Evolutionary conservation across 805 yeast genomes (phyloP).

Genomic region (Candida tallmaniae): DNA sequence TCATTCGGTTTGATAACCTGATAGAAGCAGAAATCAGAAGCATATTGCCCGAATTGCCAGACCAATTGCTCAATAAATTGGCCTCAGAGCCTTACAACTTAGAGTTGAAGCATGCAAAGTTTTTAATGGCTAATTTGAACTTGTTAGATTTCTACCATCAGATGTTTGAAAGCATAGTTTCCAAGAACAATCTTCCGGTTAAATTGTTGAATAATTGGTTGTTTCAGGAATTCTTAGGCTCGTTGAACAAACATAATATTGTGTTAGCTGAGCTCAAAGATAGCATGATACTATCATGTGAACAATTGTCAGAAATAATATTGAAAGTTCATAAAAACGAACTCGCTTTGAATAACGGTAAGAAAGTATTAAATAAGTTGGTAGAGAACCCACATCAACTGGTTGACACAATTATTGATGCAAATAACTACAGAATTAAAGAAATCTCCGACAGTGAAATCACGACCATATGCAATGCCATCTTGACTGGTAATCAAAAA

Average conservation of each 20-base stretch:
- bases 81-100: constrained; percentile 46
- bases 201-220: constrained; percentile 70
- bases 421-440: constrained; percentile 44
- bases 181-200: constrained; percentile 16
- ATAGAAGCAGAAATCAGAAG: constrained; percentile 40
- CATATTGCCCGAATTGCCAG: constrained; percentile 59
- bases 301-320: constrained; percentile 53
- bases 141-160: constrained; percentile 51
- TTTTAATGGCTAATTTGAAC: constrained; percentile 48
- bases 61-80: constrained; percentile 36
- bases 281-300: constrained; percentile 24
- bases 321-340: constrained; percentile 38
- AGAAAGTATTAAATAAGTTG: constrained; percentile 57
- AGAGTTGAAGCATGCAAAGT: constrained; percentile 69
- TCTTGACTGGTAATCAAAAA: constrained; percentile 44
- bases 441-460: constrained; percentile 26
- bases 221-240: constrained; percentile 75
- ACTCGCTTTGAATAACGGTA: constrained; percentile 67
- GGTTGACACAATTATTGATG: constrained; percentile 46
- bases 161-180: constrained; percentile 27
- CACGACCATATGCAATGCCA: constrained; percentile 39
- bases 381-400: constrained; percentile 41
- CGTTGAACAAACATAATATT: constrained; percentile 48
- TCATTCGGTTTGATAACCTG: constrained; percentile 40
- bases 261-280: constrained; percentile 20